phyloP scores from a whole-genome alignment of 345 rosid species.

The Murraya koenigii region DNA sequence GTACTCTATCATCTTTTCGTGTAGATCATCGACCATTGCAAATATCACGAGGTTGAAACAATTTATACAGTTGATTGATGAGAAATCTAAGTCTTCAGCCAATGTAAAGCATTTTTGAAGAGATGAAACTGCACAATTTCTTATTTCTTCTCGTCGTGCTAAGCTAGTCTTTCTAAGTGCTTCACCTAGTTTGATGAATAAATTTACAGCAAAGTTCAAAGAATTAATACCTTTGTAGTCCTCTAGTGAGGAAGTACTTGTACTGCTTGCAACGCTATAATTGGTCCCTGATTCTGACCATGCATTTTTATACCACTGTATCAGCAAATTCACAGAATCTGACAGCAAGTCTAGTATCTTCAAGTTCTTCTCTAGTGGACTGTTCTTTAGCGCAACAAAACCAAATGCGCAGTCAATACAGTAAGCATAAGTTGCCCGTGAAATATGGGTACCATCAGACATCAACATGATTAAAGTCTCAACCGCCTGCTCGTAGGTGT shows the following conservation, averaged over 20 bases:
- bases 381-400: slow-evolving; percentile 66
- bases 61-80: slow-evolving; percentile 54
- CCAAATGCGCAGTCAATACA: slow-evolving; percentile 80
- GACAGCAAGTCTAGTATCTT: slow-evolving; percentile 66
- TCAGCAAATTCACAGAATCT: slow-evolving; percentile 51
- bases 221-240: slow-evolving; percentile 40
- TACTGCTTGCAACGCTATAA: slow-evolving; percentile 45
- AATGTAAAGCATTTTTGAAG: slow-evolving; percentile 53
- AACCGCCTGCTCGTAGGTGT: slow-evolving; percentile 71
- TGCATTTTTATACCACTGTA: slow-evolving; percentile 51
- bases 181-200: slow-evolving; percentile 76
- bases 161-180: slow-evolving; percentile 75
- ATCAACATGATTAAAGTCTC: slow-evolving; percentile 61
- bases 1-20: slow-evolving; percentile 81
- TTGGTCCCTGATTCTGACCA: slow-evolving; percentile 39
- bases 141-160: slow-evolving; percentile 76
- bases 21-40: slow-evolving; percentile 80
- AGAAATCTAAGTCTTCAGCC: slow-evolving; percentile 64
- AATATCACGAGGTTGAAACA: slow-evolving; percentile 56
- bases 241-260: slow-evolving; percentile 58
- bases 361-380: slow-evolving; percentile 70
- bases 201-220: slow-evolving; percentile 34
- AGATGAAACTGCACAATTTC: slow-evolving; percentile 61
- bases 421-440: slow-evolving; percentile 55
- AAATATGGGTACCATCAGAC: slow-evolving; percentile 48